Percentiles rank a stretch among this genome's conserved stretches.
Evolutionary conservation across 1,284 basidiomycete species (phyloP).

Genomic region (Naganishia liquefaciens): DNA sequence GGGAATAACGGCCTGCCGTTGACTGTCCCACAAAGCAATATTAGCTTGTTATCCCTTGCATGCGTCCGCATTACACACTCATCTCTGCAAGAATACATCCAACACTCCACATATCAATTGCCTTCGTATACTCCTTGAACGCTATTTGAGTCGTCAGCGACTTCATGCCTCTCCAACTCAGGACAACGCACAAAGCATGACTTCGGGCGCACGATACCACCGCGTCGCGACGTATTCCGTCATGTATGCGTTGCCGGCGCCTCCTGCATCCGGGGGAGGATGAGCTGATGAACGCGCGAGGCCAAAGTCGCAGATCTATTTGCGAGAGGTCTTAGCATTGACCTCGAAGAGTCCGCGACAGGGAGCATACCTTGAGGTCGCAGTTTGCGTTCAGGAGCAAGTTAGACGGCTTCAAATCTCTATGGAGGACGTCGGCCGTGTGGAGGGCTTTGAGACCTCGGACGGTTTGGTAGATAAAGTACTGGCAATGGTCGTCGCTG

Average conservation of each 20-base stretch:
- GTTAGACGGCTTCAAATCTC: constrained; percentile 91
- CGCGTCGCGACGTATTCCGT: constrained; percentile 92
- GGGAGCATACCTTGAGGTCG: constrained; percentile 78
- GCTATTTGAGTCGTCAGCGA: constrained; percentile 50
- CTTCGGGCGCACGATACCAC: constrained; percentile 92
- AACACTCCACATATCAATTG: constrained; percentile 91
- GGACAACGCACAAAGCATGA: constrained; percentile 71
- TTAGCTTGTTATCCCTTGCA: background rate
- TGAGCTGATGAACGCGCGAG: constrained; percentile 75
- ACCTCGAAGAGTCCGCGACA: background rate
- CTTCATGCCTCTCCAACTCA: background rate
- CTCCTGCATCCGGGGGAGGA: constrained; percentile 73
- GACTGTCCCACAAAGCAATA: constrained; percentile 48
- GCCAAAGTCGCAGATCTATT: constrained; percentile 83
- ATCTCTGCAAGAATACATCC: constrained; percentile 93
- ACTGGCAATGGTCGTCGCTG: constrained; percentile 88
- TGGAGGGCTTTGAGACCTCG: constrained; percentile 89
- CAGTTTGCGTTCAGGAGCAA: constrained; percentile 90
- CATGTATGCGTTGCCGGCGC: constrained; percentile 83
- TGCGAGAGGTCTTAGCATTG: background rate
- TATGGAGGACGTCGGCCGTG: constrained; percentile 81
- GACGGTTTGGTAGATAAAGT: constrained; percentile 92
- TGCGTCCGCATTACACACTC: constrained; percentile 53
- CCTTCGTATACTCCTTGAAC: constrained; percentile 88
- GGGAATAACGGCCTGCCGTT: constrained; percentile 87